Evolutionary conservation across 176 grass and related monocot species (phyloP).

Genomic region (Puya raimondii): DNA sequence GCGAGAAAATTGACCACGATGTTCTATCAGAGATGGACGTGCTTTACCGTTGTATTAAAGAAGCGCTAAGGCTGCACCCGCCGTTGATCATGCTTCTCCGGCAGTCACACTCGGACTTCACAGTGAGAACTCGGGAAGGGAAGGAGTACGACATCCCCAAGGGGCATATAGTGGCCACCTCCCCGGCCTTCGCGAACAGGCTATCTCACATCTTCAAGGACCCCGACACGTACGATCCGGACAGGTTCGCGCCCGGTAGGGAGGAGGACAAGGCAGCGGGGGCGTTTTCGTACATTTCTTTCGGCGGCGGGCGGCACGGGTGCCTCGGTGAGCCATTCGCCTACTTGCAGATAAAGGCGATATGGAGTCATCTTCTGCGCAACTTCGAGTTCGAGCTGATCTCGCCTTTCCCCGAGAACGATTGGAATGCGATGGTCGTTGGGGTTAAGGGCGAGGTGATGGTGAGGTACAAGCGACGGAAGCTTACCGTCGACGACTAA

Average conservation of each 20-base stretch:
- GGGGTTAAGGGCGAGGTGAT: conserved; percentile 87
- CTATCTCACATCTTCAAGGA: conserved; percentile 81
- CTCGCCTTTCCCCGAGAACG: conserved; percentile 74
- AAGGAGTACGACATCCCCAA: conserved; percentile 80
- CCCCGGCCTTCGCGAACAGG: conserved; percentile 79
- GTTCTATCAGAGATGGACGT: conserved; percentile 95
- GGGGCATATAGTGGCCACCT: conserved; percentile 91
- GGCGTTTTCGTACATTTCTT: conserved; percentile 89
- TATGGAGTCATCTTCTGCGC: conserved; percentile 84
- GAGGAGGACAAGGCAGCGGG: conserved; percentile 90
- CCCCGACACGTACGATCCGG: conserved; percentile 67
- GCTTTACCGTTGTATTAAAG: conserved; percentile 95
- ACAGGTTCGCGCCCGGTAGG: conserved; percentile 59
- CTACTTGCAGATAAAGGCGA: conserved; percentile 90
- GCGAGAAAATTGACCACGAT: conserved; percentile 75
- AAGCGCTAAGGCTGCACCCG: conserved; percentile 83
- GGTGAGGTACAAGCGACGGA: conserved; percentile 74
- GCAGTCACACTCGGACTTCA: conserved; percentile 75
- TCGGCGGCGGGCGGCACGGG: conserved; percentile 76
- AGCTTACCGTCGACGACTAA: conserved; percentile 35
- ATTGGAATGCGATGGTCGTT: conserved; percentile 95
- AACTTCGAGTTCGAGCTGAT: conserved; percentile 96
- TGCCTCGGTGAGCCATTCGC: conserved; percentile 92
- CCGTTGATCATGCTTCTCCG: conserved; percentile 89
- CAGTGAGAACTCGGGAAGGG: conserved; percentile 69